These are phyloP conservation scores for Citrullus amarus DNA, from an alignment of 306 rosid genomes.

Conservation along the genomic window DNA sequence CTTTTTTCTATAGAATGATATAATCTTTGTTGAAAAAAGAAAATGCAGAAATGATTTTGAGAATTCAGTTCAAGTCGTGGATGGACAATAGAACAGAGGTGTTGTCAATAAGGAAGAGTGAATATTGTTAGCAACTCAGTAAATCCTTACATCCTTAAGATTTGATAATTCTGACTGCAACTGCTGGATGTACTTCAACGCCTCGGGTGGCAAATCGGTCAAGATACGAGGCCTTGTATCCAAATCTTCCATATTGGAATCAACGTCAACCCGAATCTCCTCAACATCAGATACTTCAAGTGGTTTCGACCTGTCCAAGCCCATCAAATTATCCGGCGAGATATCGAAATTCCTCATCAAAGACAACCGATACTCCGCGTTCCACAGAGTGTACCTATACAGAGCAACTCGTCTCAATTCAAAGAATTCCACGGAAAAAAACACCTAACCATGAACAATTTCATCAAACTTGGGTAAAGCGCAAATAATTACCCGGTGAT, in stretches of 20 bases:
- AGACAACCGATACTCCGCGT: constrained; percentile 82
- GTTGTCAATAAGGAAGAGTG: neutral
- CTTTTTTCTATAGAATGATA: neutral
- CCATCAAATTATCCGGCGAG: constrained; percentile 18
- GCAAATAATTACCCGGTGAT: constrained; percentile 63
- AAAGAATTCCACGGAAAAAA: neutral
- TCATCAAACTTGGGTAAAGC: neutral
- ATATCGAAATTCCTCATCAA: constrained; percentile 71
- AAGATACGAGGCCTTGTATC: constrained; percentile 32
- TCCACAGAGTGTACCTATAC: constrained; percentile 86
- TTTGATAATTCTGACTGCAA: constrained; percentile 57
- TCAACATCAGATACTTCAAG: constrained; percentile 19
- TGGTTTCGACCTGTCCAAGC: constrained; percentile 11
- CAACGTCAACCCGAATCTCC: constrained; percentile 26
- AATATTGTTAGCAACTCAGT: neutral
- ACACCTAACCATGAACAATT: neutral
- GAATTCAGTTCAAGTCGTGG: neutral
- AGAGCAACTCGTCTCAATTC: neutral
- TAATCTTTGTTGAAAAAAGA: neutral
- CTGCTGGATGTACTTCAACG: constrained; percentile 52
- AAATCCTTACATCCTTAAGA: constrained; percentile 44
- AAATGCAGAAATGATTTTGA: neutral
- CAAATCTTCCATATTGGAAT: constrained; percentile 20
- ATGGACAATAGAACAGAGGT: neutral
- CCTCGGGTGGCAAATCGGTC: constrained; percentile 63